Conservation (phyloP, 139 green algal species). For the Chlamydomonas applanata region DNA sequence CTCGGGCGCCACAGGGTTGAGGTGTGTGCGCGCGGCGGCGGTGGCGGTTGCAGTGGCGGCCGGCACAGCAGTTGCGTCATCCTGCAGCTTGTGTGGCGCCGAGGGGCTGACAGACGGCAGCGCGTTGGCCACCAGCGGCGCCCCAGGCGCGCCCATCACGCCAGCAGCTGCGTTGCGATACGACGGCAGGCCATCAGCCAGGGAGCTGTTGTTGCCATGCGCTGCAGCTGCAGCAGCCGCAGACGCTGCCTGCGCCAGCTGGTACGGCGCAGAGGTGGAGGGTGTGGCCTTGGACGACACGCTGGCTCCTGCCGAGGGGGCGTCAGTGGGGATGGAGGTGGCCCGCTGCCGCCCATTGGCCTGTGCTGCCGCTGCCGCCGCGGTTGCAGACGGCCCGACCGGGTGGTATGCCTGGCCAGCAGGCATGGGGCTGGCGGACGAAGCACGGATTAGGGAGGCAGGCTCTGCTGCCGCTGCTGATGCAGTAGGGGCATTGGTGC, state of each 20-base stretch:
- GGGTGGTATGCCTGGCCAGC: too few relatives aligned
- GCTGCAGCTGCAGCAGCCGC: slow-evolving; percentile 21
- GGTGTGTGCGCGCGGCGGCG: neutral
- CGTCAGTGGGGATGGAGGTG: neutral
- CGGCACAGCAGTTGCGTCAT: slow-evolving; percentile 1
- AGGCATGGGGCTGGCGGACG: neutral
- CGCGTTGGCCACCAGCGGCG: too few relatives aligned
- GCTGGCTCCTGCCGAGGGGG: too few relatives aligned
- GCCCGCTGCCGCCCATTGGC: neutral
- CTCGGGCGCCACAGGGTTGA: slow-evolving; percentile 18
- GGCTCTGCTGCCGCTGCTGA: slow-evolving; percentile 1
- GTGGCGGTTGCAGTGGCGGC: slow-evolving; percentile 1
- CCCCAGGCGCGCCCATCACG: neutral
- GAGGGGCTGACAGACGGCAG: too few relatives aligned
- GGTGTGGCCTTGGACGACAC: too few relatives aligned
- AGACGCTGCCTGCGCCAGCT: slow-evolving; percentile 1
- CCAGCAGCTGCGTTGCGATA: slow-evolving; percentile 49
- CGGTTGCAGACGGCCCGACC: neutral
- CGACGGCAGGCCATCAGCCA: slow-evolving; percentile 5
- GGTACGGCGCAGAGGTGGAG: too few relatives aligned
- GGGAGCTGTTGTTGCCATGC: too few relatives aligned
- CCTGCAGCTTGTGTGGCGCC: slow-evolving; percentile 2
- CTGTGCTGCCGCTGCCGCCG: neutral
- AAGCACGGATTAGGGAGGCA: neutral
- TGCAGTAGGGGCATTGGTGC: too few relatives aligned